These are phyloP conservation scores for Nissolia schottii DNA, from an alignment of 306 rosid species.

Conservation along the genomic window DNA sequence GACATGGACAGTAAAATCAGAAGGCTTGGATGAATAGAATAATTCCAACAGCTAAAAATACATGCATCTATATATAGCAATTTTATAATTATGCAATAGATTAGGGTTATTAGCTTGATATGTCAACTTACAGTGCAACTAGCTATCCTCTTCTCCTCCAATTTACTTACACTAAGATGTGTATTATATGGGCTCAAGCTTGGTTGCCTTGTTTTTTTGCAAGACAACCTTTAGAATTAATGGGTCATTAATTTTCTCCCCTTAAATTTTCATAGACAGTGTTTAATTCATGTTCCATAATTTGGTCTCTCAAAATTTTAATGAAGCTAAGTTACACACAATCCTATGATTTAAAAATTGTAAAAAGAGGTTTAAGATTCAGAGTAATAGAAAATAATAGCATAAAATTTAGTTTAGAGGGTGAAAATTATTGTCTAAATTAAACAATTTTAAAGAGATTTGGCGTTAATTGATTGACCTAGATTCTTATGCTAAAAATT, in stretches of 20 bases:
- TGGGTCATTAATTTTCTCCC: not conserved
- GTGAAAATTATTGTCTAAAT: not conserved
- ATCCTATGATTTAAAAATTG: not conserved
- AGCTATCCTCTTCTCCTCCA: not conserved
- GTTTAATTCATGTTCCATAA: not conserved
- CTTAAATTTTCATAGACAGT: not conserved
- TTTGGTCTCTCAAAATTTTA: not conserved
- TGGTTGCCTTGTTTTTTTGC: not conserved
- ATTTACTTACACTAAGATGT: not conserved
- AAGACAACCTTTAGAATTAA: not conserved
- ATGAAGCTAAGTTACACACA: not conserved
- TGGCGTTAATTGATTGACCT: not conserved
- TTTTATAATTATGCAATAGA: not conserved
- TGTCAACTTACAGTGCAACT: not conserved
- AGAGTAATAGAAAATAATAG: not conserved
- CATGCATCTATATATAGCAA: not conserved
- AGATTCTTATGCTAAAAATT: not conserved
- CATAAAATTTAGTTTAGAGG: not conserved
- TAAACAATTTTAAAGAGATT: not conserved
- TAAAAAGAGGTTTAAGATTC: not conserved
- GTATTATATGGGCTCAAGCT: not conserved
- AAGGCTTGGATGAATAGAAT: not conserved
- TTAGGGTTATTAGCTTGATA: not conserved
- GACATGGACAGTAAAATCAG: not conserved
- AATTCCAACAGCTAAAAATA: not conserved